Base-by-base conservation (phyloP, 2,329 filamentous ascomycete genomes). In the Colletotrichum horii region DNA sequence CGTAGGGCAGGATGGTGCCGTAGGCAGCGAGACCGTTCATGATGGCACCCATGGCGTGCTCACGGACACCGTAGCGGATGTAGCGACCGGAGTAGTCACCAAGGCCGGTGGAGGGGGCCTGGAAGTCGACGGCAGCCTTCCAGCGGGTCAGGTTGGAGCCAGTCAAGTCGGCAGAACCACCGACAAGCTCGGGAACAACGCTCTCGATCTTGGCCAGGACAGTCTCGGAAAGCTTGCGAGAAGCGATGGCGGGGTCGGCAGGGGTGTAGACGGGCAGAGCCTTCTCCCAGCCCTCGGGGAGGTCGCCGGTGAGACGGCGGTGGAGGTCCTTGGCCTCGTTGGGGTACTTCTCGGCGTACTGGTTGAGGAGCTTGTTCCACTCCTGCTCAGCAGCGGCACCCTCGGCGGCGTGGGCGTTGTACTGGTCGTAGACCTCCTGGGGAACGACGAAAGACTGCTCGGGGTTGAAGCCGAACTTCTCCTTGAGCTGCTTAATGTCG, bases 91-190 rank as follows among this genome's bases (percentile, higher is more conserved):
- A 87, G 89, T 95, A 98, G 87, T 96, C 93, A 83, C 97, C 97
- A 81, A 99, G 94, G 78, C 94, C 94, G 78, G 92, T 93, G 82
- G 91, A 90, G 76, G 95, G 95, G 78, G 96, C 95, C 91, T 99
- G 97, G 93, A 99, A 98, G 90, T 99, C 97, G 80, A 96, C 92
- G 73, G 97, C 96, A 71, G 93, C 91, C 94, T 98, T 99, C 96
- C 96, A 98, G 85, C 96, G 93, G 80, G 97, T 99, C 90, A 98
- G 94, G 92, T 99, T 99, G 85, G 97, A 98, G 84, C 95, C 95
- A 85, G 97, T 99, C 91, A 99, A 87, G 91, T 99, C 97, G 81
- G 97, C 97, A 79, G 97, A 99, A 82, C 97, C 97, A 85, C 96
- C 98, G 77, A 99, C 87, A 75, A 99, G 93, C 88, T 98, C 97